A percentile compares a stretch with the other conserved stretches of the same genome.
These are phyloP conservation scores for Fusarium floridanum DNA, from an alignment of 2,329 filamentous ascomycete genomes.

Conservation along the genomic window DNA sequence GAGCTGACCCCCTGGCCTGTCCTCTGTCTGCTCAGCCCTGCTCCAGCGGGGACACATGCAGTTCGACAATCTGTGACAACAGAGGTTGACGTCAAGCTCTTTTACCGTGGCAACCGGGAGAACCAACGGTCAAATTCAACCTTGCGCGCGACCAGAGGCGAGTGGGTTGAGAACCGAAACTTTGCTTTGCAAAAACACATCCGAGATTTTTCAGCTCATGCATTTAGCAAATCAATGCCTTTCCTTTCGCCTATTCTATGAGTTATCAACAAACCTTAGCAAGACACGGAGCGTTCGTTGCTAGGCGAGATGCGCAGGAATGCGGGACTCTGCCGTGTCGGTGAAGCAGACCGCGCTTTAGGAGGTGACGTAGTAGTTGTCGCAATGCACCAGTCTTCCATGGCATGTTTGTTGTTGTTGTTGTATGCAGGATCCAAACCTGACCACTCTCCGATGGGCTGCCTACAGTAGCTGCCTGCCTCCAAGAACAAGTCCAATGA, in stretches of 20 bases:
- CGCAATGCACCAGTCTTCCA: background rate
- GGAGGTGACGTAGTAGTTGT: background rate
- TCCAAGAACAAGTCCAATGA: background rate
- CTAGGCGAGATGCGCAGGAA: background rate
- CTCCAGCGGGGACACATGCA: slow-evolving; percentile 8
- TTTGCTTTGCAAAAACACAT: background rate
- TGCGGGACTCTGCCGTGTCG: background rate
- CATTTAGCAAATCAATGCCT: background rate
- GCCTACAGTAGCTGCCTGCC: background rate
- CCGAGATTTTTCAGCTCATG: background rate
- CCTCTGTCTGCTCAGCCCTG: slow-evolving; percentile 31
- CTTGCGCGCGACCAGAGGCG: background rate
- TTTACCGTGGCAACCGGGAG: slow-evolving; percentile 27
- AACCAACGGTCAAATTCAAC: background rate
- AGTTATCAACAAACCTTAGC: background rate
- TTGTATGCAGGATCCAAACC: background rate
- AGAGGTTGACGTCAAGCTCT: slow-evolving; percentile 27
- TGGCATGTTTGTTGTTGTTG: background rate
- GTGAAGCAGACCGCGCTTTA: background rate
- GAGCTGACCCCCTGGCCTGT: slow-evolving; percentile 14
- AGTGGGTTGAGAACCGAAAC: background rate
- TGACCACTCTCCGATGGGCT: background rate
- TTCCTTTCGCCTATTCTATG: background rate
- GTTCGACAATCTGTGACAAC: slow-evolving; percentile 4
- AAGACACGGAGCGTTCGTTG: background rate